These are phyloP conservation scores for Plenodomus biglobosus DNA, from an alignment of 2,329 filamentous ascomycete species.

Conservation along the genomic window DNA sequence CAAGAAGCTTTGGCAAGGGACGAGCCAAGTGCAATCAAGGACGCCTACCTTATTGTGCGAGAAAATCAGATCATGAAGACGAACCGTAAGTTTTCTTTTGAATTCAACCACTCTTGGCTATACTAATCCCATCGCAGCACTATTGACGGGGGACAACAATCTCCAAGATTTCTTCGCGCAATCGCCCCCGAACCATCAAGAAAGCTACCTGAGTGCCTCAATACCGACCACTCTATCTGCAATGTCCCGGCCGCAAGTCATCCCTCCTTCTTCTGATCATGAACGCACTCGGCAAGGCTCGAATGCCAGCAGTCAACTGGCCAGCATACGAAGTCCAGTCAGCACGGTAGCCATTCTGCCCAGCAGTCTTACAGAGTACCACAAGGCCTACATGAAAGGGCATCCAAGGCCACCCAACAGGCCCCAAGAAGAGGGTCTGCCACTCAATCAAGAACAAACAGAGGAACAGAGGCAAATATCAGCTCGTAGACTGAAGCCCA, in stretches of 20 bases:
- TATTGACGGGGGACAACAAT: slow-evolving; percentile 55
- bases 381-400: slow-evolving; percentile 85
- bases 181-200: slow-evolving; percentile 56
- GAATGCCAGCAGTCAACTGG: slow-evolving; percentile 45
- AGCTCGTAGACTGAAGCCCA: slow-evolving; percentile 78
- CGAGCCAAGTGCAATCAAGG: slow-evolving; percentile 97
- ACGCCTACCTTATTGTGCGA: slow-evolving; percentile 95
- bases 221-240: slow-evolving; percentile 40
- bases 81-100: slow-evolving; percentile 75
- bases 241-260: slow-evolving; percentile 36
- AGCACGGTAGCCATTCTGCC: slow-evolving; percentile 92
- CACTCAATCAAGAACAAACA: slow-evolving; percentile 44
- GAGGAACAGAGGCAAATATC: slow-evolving; percentile 74
- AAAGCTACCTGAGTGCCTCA: slow-evolving; percentile 38
- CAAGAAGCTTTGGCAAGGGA: slow-evolving; percentile 89
- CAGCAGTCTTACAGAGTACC: slow-evolving; percentile 86
- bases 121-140: slow-evolving; percentile 46
- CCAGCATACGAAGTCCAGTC: slow-evolving; percentile 47
- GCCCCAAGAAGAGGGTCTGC: slow-evolving; percentile 41
- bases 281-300: slow-evolving; percentile 50
- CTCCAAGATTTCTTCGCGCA: slow-evolving; percentile 58
- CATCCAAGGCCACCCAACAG: slow-evolving; percentile 42
- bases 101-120: slow-evolving; percentile 2
- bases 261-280: slow-evolving; percentile 29
- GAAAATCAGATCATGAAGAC: slow-evolving; percentile 98